phyloP scores from a whole-genome alignment of 2,329 filamentous ascomycete species.

The Amphichorda felina region DNA sequence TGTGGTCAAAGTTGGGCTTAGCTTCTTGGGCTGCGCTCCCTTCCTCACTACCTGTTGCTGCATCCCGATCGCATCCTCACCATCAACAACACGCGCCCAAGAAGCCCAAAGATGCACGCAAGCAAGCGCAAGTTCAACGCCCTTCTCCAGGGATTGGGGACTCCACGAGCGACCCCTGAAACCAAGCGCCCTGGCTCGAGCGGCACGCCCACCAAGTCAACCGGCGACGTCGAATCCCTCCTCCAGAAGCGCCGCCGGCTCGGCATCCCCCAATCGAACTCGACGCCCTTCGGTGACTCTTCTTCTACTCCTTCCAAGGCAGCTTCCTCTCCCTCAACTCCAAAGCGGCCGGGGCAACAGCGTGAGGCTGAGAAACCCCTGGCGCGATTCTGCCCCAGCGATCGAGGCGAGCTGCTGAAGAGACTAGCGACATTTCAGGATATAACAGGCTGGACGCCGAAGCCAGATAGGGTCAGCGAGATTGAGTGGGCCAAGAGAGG shows the following conservation, averaged over 20 bases:
- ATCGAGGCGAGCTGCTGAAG: conserved; percentile 69
- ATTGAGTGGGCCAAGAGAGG: conserved; percentile 91
- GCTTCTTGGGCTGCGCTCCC: too few relatives aligned
- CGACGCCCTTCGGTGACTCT: not conserved
- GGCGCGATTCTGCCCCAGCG: conserved; percentile 74
- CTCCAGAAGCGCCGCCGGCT: conserved; percentile 42
- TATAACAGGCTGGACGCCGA: conserved; percentile 86
- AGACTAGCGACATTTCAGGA: conserved; percentile 82
- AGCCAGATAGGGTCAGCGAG: conserved; percentile 76
- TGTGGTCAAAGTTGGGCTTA: too few relatives aligned
- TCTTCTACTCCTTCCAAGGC: not conserved
- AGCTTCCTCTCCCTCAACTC: not conserved
- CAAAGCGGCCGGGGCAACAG: conserved; percentile 5
- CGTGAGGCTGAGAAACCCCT: conserved; percentile 13
- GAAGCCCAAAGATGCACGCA: conserved; percentile 43
- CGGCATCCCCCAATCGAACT: conserved; percentile 15
- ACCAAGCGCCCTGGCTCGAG: conserved; percentile 33
- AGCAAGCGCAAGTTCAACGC: conserved; percentile 79
- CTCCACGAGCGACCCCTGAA: conserved; percentile 29
- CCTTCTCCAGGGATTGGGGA: conserved; percentile 54
- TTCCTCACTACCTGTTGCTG: too few relatives aligned
- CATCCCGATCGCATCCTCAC: too few relatives aligned
- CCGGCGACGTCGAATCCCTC: conserved; percentile 23
- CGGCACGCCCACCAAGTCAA: conserved; percentile 8
- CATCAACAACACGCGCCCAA: too few relatives aligned